Conservation (phyloP, 129 eudicot species). For the Flaveria linearis region DNA sequence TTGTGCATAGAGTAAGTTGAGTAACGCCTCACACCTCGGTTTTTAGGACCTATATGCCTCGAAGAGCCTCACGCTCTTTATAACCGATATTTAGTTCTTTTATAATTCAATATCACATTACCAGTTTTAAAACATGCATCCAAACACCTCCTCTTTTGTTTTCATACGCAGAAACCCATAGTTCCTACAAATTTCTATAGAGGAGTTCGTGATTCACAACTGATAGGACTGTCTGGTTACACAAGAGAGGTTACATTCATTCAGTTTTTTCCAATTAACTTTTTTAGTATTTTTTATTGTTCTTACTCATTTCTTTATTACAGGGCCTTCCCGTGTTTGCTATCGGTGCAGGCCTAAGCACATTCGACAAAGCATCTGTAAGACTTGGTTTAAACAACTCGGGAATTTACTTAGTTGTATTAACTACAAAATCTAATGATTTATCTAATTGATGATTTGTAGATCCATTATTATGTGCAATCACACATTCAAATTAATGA, state of each 20-base stretch:
- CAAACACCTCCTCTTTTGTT: not conserved
- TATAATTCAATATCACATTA: not conserved
- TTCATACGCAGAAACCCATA: conserved; percentile 61
- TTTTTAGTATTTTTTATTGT: not conserved
- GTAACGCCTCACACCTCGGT: not conserved
- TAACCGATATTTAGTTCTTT: not conserved
- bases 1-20: not conserved
- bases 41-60: not conserved
- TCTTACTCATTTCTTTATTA: conserved; percentile 1
- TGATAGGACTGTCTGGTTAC: conserved; percentile 75
- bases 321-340: conserved; percentile 81
- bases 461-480: conserved; percentile 73
- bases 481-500: conserved; percentile 79
- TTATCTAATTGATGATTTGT: conserved; percentile 10
- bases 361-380: conserved; percentile 75
- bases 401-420: not conserved
- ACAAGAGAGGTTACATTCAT: conserved; percentile 54
- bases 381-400: conserved; percentile 21
- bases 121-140: not conserved
- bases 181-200: conserved; percentile 56
- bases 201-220: conserved; percentile 75
- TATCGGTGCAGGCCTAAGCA: conserved; percentile 64
- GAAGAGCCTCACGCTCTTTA: not conserved
- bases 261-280: not conserved
- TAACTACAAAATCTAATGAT: not conserved